Conservation (phyloP, 306 rosid species). For the Castanea sativa region DNA sequence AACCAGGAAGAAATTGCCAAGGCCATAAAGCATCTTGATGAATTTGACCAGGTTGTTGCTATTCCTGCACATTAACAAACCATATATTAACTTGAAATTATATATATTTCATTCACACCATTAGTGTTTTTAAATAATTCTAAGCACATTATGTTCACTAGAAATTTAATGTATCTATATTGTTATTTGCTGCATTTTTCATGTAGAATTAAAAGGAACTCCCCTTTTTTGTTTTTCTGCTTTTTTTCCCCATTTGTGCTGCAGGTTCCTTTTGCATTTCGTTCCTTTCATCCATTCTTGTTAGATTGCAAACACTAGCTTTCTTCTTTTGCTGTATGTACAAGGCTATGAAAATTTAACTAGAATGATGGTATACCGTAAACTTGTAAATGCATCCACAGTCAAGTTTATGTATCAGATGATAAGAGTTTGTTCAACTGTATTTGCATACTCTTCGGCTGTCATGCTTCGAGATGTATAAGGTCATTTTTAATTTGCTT, state of each 20-base stretch:
- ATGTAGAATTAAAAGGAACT: neutral
- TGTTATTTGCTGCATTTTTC: neutral
- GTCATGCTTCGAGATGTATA: neutral
- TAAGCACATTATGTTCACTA: neutral
- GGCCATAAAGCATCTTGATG: conserved; percentile 75
- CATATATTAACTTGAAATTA: conserved; percentile 6
- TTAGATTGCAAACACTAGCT: neutral
- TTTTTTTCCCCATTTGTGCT: neutral
- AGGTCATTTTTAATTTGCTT: neutral
- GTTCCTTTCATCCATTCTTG: neutral
- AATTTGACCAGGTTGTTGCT: conserved; percentile 83
- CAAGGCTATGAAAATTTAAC: neutral
- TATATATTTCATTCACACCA: neutral
- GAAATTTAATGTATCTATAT: neutral
- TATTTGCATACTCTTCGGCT: neutral
- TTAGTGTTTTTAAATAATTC: neutral
- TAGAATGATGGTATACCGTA: neutral
- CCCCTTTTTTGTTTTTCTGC: neutral
- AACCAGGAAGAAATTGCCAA: conserved; percentile 88
- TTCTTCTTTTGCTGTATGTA: neutral
- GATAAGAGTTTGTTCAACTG: neutral
- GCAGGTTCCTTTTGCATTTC: neutral
- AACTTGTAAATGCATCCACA: neutral
- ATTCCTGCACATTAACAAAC: conserved; percentile 9
- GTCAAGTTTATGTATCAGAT: neutral